These are phyloP conservation scores for Neurospora crassa DNA, from an alignment of 2,329 filamentous ascomycete species.

Conservation along the genomic window DNA sequence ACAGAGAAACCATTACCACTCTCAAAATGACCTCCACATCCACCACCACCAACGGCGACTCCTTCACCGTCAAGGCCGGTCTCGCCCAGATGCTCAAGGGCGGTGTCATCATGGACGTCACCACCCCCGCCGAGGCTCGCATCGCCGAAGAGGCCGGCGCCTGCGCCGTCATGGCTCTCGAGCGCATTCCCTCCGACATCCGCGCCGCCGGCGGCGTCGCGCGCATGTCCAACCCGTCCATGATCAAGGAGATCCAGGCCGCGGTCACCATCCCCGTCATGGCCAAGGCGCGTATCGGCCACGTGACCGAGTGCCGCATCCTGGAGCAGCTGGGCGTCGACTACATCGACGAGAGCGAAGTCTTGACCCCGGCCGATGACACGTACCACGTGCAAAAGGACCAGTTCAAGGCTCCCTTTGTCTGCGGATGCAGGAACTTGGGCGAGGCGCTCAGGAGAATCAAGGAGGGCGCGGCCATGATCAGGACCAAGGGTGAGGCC, in stretches of 20 bases:
- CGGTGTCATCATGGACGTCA: constrained; percentile 99
- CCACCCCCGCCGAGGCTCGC: constrained; percentile 84
- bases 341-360: constrained; percentile 98
- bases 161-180: constrained; percentile 94
- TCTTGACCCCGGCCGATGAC: constrained; percentile 89
- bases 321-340: constrained; percentile 91
- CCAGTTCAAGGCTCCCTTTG: constrained; percentile 73
- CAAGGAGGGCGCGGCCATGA: constrained; percentile 93
- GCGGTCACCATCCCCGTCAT: constrained; percentile 97
- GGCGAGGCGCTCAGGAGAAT: constrained; percentile 89
- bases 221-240: constrained; percentile 88
- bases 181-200: constrained; percentile 95
- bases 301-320: constrained; percentile 98
- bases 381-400: constrained; percentile 87
- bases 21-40: constrained; percentile 14
- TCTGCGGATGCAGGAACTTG: constrained; percentile 91
- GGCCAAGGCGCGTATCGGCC: constrained; percentile 96
- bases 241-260: constrained; percentile 93
- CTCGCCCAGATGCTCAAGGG: constrained; percentile 98
- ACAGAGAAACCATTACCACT: neutral
- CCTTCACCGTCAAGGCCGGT: constrained; percentile 88
- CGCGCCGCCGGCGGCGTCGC: constrained; percentile 85
- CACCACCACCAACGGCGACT: constrained; percentile 13
- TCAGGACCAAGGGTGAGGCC: constrained; percentile 96
- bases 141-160: constrained; percentile 97